Conservation (phyloP, 2,329 filamentous ascomycete genomes). For the Annulohypoxylon truncatum region DNA sequence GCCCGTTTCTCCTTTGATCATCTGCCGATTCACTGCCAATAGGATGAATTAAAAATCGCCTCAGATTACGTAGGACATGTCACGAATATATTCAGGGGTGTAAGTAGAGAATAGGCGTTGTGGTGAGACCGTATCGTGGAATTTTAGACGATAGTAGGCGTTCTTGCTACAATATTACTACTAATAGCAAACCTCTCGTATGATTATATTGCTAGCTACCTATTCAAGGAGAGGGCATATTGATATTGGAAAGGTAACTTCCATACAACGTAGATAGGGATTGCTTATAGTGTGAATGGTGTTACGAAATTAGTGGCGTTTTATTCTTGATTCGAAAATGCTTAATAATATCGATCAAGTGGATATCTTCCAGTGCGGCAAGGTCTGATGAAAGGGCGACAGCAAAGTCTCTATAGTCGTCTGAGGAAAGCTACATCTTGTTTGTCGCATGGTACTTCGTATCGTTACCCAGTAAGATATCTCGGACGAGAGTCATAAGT, state of each 20-base stretch:
- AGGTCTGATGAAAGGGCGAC: not conserved
- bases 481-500: not conserved
- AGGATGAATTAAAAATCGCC: not conserved
- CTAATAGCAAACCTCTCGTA: not conserved
- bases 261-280: no score
- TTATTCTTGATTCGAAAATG: not conserved
- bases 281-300: not conserved
- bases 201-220: not conserved
- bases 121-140: not conserved
- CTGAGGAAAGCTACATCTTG: not conserved
- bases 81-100: not conserved
- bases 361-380: not conserved
- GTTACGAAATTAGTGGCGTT: not conserved
- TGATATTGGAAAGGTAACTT: no score
- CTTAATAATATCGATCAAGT: not conserved
- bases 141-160: not conserved
- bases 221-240: not conserved
- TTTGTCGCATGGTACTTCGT: not conserved
- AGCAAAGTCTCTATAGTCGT: not conserved
- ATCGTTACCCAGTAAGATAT: not conserved
- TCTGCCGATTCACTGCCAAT: not conserved
- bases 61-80: conserved; percentile 1
- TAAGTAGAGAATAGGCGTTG: not conserved
- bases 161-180: not conserved
- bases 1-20: not conserved